A percentile compares a stretch with the other conserved stretches of the same genome.
phyloP scores from a whole-genome alignment of 371 early-diverging fungal species.

The Rhizomucor pusillus region DNA sequence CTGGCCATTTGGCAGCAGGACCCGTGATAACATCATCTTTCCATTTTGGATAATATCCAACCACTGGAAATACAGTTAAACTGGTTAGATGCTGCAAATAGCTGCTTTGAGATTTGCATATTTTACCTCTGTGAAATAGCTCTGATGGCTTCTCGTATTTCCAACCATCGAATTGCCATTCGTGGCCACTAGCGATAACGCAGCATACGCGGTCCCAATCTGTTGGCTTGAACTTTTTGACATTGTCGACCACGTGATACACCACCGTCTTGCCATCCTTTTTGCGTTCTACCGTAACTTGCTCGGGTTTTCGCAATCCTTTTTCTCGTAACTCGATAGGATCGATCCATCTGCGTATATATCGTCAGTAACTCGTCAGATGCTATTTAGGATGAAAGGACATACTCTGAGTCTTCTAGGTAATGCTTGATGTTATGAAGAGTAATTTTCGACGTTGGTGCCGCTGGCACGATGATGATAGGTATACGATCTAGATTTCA shows the following conservation, averaged over 20 bases:
- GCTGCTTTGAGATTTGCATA: slow-evolving; percentile 1
- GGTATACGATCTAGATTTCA: slow-evolving; percentile 52
- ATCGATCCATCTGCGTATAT: slow-evolving; percentile 55
- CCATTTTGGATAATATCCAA: slow-evolving; percentile 83
- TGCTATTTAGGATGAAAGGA: neutral
- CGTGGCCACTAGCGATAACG: slow-evolving; percentile 84
- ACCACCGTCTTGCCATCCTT: slow-evolving; percentile 42
- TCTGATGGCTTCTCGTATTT: slow-evolving; percentile 80
- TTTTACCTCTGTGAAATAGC: slow-evolving; percentile 72
- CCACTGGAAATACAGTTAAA: slow-evolving; percentile 31
- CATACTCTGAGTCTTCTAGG: slow-evolving; percentile 68
- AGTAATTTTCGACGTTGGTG: slow-evolving; percentile 77
- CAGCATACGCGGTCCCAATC: slow-evolving; percentile 90
- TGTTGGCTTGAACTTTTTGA: slow-evolving; percentile 61
- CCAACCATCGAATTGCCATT: slow-evolving; percentile 95
- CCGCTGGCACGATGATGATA: slow-evolving; percentile 89
- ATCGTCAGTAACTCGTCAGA: neutral
- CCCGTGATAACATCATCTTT: slow-evolving; percentile 65
- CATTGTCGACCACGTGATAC: slow-evolving; percentile 72
- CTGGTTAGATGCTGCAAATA: neutral
- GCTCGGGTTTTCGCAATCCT: slow-evolving; percentile 65
- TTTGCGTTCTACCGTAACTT: slow-evolving; percentile 56
- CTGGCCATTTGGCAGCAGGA: slow-evolving; percentile 70
- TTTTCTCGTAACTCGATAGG: slow-evolving; percentile 60
- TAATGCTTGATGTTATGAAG: slow-evolving; percentile 84